Conservation (phyloP, 2,329 filamentous ascomycete genomes). For the Claviceps sp. region DNA sequence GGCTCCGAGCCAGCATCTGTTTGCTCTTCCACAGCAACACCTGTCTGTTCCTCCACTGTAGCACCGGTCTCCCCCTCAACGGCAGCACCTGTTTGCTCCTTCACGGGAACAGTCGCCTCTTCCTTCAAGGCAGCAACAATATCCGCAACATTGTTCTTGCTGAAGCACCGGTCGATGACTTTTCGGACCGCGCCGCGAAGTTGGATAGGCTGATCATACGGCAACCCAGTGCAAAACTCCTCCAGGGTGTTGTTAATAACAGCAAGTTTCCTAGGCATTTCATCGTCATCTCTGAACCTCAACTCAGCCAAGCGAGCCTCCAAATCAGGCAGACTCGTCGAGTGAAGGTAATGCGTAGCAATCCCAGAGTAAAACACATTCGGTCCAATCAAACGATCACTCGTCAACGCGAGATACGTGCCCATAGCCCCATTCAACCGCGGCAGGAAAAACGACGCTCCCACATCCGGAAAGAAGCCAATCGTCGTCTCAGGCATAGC, state of each 20-base stretch:
- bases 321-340: slow-evolving; percentile 66
- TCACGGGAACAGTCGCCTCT: slow-evolving; percentile 12
- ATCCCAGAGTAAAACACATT: slow-evolving; percentile 85
- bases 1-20: too few species aligned
- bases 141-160: slow-evolving; percentile 49
- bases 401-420: slow-evolving; percentile 87
- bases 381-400: slow-evolving; percentile 65
- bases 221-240: slow-evolving; percentile 79
- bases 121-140: slow-evolving; percentile 57
- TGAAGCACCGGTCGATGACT: slow-evolving; percentile 77
- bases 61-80: too few species aligned
- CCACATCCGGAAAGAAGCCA: slow-evolving; percentile 97
- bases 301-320: slow-evolving; percentile 81
- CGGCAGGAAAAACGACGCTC: slow-evolving; percentile 89
- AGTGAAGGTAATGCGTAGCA: slow-evolving; percentile 93
- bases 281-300: slow-evolving; percentile 67
- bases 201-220: slow-evolving; percentile 54
- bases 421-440: slow-evolving; percentile 76
- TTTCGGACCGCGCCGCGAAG: slow-evolving; percentile 58
- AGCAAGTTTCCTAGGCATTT: slow-evolving; percentile 46
- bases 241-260: slow-evolving; percentile 81
- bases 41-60: too few species aligned
- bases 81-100: too few species aligned
- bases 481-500: slow-evolving; percentile 99
- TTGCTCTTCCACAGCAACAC: too few species aligned